Percentiles rank a stretch among this genome's conserved stretches.
Conservation (phyloP, 768 basidiomycete genomes). For the Hygrophorus russula region DNA sequence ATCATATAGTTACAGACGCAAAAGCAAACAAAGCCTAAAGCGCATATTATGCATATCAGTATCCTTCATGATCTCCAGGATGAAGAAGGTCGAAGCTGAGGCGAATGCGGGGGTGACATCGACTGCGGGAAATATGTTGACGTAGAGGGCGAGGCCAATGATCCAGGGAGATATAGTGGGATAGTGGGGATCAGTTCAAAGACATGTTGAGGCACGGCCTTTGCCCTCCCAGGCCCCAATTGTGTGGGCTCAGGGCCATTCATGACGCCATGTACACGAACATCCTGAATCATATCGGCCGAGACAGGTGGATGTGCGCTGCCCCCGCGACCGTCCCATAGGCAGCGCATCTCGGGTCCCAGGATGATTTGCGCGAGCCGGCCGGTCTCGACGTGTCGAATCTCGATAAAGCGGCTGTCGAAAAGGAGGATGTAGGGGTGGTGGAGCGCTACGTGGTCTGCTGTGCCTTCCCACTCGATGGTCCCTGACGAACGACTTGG, state of each 20-base stretch:
- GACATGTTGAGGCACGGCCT: conserved; percentile 58
- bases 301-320: conserved; percentile 46
- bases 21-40: not conserved
- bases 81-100: conserved; percentile 24
- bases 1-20: too few relatives aligned
- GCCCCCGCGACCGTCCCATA: conserved; percentile 83
- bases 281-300: conserved; percentile 57
- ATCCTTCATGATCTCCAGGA: conserved; percentile 9
- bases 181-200: conserved; percentile 74
- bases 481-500: conserved; percentile 64
- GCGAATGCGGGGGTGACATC: conserved; percentile 46
- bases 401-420: conserved; percentile 86
- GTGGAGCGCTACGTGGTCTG: conserved; percentile 85
- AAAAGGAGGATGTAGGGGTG: conserved; percentile 86
- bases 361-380: conserved; percentile 78
- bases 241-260: conserved; percentile 35
- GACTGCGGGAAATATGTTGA: conserved; percentile 42
- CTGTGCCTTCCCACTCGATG: conserved; percentile 93
- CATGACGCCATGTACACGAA: conserved; percentile 84
- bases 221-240: conserved; percentile 25
- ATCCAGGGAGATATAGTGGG: conserved; percentile 52
- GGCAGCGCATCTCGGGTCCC: conserved; percentile 75
- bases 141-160: conserved; percentile 43
- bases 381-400: conserved; percentile 77
- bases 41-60: not conserved